Evolutionary conservation across 176 grass and related monocot genomes (phyloP).

Genomic region (Carex kokanica): DNA sequence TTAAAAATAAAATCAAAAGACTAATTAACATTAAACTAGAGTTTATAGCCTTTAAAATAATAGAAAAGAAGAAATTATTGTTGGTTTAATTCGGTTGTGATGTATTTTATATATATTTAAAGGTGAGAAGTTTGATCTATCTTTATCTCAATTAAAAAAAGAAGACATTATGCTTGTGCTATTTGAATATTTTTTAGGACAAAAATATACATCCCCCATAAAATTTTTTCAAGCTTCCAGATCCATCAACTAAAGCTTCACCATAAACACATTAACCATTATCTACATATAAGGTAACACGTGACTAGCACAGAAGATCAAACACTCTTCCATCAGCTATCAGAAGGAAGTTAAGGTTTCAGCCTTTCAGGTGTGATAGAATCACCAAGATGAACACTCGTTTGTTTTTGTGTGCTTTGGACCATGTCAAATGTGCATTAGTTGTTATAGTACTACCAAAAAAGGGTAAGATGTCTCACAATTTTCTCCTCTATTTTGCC

Average conservation of each 20-base stretch:
- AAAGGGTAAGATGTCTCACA: neutral
- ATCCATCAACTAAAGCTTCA: neutral
- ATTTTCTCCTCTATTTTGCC: slow-evolving; percentile 18
- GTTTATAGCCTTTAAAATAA: neutral
- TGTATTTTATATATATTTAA: too few species aligned
- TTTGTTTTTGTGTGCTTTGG: neutral
- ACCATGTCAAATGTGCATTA: slow-evolving; percentile 13
- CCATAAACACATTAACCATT: neutral
- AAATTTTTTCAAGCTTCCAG: neutral
- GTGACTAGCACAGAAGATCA: neutral
- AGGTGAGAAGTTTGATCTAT: too few species aligned
- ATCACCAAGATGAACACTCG: neutral
- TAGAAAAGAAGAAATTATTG: neutral
- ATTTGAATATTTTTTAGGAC: neutral
- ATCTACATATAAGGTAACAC: neutral
- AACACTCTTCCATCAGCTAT: neutral
- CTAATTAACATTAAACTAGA: neutral
- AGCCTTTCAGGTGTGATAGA: neutral
- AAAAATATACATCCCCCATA: neutral
- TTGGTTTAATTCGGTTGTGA: too few species aligned
- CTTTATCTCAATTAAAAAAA: too few species aligned
- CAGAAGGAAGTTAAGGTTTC: slow-evolving; percentile 1
- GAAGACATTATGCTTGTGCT: neutral
- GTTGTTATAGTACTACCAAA: slow-evolving; percentile 6
- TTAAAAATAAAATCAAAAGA: neutral